phyloP scores from a whole-genome alignment of 2,329 filamentous ascomycete genomes.

The Colletotrichum aenigma region DNA sequence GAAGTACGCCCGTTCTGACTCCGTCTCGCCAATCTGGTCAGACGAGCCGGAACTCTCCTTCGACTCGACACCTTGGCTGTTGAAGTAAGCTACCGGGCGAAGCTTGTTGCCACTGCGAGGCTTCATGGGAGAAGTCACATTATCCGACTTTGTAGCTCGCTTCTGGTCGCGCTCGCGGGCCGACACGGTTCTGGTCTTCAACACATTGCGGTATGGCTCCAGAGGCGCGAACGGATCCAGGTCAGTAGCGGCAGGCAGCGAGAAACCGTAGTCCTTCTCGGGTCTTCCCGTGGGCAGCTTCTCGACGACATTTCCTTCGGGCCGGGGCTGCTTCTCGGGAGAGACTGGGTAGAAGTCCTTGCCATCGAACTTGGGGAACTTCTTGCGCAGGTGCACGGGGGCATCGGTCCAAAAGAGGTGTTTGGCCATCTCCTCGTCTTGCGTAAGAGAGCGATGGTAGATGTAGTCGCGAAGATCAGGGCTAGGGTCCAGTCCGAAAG shows the following conservation, averaged over 20 bases:
- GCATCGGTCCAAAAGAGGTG: slow-evolving; percentile 66
- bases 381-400: slow-evolving; percentile 51
- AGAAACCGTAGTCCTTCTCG: slow-evolving; percentile 9
- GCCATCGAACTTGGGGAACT: slow-evolving; percentile 68
- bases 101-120: slow-evolving; percentile 5
- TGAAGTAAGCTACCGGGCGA: slow-evolving; percentile 9
- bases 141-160: slow-evolving; percentile 21
- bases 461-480: slow-evolving; percentile 53
- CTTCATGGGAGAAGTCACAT: slow-evolving; percentile 17
- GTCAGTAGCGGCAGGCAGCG: background rate
- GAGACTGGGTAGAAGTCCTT: slow-evolving; percentile 68
- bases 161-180: slow-evolving; percentile 2
- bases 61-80: slow-evolving; percentile 14
- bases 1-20: slow-evolving; percentile 53
- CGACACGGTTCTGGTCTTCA: background rate
- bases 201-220: slow-evolving; percentile 1
- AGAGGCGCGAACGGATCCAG: slow-evolving; percentile 13
- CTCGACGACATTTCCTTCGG: background rate
- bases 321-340: slow-evolving; percentile 42
- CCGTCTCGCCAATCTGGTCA: slow-evolving; percentile 36
- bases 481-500: slow-evolving; percentile 44
- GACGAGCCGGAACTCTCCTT: slow-evolving; percentile 6
- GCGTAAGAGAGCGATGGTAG: slow-evolving; percentile 61
- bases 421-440: slow-evolving; percentile 63
- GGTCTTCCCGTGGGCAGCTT: background rate